A percentile compares a stretch with the other conserved stretches of the same genome.
These are phyloP conservation scores for Novymonas esmeraldas DNA, from an alignment of 208 protist species.

Conservation along the genomic window DNA sequence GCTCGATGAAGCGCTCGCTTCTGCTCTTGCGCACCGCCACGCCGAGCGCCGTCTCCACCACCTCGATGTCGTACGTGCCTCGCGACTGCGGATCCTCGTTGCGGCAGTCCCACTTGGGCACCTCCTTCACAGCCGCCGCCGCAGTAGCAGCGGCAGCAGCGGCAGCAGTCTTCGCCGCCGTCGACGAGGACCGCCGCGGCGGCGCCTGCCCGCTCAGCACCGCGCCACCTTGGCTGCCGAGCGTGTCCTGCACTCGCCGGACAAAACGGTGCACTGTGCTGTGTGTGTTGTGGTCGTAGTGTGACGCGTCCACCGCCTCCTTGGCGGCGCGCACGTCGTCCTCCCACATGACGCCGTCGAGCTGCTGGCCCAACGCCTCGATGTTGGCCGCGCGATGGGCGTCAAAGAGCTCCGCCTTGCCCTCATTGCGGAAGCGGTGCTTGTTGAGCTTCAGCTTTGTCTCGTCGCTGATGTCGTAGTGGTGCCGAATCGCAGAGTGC, in stretches of 20 bases:
- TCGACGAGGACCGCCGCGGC: neutral
- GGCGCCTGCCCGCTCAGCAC: slow-evolving; percentile 17
- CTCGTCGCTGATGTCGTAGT: slow-evolving; percentile 82
- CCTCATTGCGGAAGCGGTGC: slow-evolving; percentile 51
- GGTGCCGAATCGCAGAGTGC: slow-evolving; percentile 68
- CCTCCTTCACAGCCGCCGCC: slow-evolving; percentile 6
- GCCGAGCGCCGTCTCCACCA: slow-evolving; percentile 78
- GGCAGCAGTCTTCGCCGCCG: neutral
- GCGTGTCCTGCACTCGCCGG: slow-evolving; percentile 57
- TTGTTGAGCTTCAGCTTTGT: slow-evolving; percentile 71
- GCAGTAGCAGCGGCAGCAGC: neutral
- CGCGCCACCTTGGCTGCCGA: slow-evolving; percentile 31
- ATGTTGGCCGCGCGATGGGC: slow-evolving; percentile 74
- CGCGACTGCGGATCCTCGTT: slow-evolving; percentile 78
- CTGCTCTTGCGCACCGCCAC: slow-evolving; percentile 49
- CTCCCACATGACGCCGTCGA: slow-evolving; percentile 81
- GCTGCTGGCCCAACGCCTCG: slow-evolving; percentile 58
- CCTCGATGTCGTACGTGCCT: slow-evolving; percentile 58
- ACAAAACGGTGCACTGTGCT: slow-evolving; percentile 65
- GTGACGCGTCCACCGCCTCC: slow-evolving; percentile 79
- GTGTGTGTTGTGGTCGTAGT: slow-evolving; percentile 65
- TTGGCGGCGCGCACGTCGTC: slow-evolving; percentile 76
- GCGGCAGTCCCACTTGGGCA: slow-evolving; percentile 74
- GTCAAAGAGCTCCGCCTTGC: slow-evolving; percentile 63
- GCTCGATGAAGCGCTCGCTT: slow-evolving; percentile 54